phyloP scores from a whole-genome alignment of 352 stramenopile species.

The Globisporangium irregulare region DNA sequence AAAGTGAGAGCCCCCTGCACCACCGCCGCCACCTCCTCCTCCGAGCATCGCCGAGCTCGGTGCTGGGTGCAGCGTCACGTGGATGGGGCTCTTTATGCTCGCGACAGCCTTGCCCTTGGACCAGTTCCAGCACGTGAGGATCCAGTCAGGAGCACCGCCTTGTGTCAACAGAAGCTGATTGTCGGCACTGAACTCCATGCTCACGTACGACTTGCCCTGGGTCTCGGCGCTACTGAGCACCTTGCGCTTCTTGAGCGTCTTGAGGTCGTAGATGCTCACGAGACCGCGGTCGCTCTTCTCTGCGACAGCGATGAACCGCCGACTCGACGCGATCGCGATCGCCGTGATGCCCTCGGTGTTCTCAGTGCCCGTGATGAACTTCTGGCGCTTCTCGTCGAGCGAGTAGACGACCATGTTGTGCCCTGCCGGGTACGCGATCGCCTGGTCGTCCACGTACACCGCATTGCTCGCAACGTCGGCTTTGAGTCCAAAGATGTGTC shows the following conservation, averaged over 20 bases:
- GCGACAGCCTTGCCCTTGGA: conserved; percentile 87
- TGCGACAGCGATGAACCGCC: conserved; percentile 74
- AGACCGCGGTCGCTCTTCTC: conserved; percentile 68
- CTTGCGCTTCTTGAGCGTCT: conserved; percentile 90
- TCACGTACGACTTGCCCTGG: conserved; percentile 65
- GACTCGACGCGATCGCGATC: conserved; percentile 61
- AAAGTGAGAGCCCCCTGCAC: conserved; percentile 19
- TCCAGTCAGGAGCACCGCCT: conserved; percentile 81
- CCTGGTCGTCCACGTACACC: conserved; percentile 84
- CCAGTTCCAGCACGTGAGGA: conserved; percentile 91
- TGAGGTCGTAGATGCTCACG: conserved; percentile 87
- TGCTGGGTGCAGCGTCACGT: conserved; percentile 43
- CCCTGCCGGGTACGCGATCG: conserved; percentile 81
- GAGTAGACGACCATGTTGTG: conserved; percentile 88
- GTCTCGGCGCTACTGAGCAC: conserved; percentile 75
- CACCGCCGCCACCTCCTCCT: conserved; percentile 7
- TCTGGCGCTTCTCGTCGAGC: conserved; percentile 90
- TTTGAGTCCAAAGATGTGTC: conserved; percentile 92
- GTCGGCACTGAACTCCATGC: conserved; percentile 88
- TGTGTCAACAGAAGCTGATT: conserved; percentile 90
- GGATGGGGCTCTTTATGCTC: conserved; percentile 66
- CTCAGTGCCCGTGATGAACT: conserved; percentile 83
- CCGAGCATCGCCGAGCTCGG: conserved; percentile 46
- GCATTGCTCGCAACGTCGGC: conserved; percentile 77
- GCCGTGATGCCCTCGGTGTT: conserved; percentile 70